phyloP scores from a whole-genome alignment of 1,139 yeast species.

The Suhomyces yuchorum region DNA sequence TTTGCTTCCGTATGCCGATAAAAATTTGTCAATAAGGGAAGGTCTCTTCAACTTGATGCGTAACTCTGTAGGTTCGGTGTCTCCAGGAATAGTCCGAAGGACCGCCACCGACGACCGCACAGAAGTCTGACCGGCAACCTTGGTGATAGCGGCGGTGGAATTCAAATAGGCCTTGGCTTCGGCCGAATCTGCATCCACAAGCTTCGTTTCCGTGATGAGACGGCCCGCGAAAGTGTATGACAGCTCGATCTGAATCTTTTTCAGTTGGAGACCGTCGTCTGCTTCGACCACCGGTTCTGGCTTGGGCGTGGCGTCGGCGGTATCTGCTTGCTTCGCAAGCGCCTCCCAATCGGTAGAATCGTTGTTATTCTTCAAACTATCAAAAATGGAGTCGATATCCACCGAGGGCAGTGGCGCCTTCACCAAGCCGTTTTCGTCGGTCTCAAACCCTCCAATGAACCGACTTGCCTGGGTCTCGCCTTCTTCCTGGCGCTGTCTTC shows the following conservation, averaged over 20 bases:
- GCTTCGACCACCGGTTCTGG: slow-evolving; percentile 29
- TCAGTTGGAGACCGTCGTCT: slow-evolving; percentile 28
- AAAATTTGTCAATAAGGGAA: slow-evolving; percentile 68
- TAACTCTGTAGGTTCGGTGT: slow-evolving; percentile 33
- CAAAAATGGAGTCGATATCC: slow-evolving; percentile 41
- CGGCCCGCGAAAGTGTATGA: slow-evolving; percentile 91
- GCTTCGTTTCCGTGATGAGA: slow-evolving; percentile 70
- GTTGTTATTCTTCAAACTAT: slow-evolving; percentile 25
- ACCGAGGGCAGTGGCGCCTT: slow-evolving; percentile 25
- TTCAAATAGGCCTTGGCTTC: slow-evolving; percentile 83
- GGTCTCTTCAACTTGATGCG: slow-evolving; percentile 62
- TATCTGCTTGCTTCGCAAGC: slow-evolving; percentile 18
- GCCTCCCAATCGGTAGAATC: slow-evolving; percentile 16
- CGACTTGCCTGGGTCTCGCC: slow-evolving; percentile 13
- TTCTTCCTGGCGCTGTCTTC: slow-evolving; percentile 35
- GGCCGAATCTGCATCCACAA: slow-evolving; percentile 75
- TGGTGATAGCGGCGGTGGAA: slow-evolving; percentile 44
- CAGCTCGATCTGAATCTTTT: slow-evolving; percentile 69
- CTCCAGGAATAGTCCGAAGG: slow-evolving; percentile 39
- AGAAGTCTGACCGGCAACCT: slow-evolving; percentile 4
- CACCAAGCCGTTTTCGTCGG: slow-evolving; percentile 32
- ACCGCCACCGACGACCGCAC: slow-evolving; percentile 38
- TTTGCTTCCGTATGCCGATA: slow-evolving; percentile 35
- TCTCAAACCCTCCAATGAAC: slow-evolving; percentile 22
- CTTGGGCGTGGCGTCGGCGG: slow-evolving; percentile 38